Evolutionary conservation across 139 green algal species (phyloP), one percentile per base, ranked within the genome.

Genomic region (Tetradesmus lagerheimii): DNA sequence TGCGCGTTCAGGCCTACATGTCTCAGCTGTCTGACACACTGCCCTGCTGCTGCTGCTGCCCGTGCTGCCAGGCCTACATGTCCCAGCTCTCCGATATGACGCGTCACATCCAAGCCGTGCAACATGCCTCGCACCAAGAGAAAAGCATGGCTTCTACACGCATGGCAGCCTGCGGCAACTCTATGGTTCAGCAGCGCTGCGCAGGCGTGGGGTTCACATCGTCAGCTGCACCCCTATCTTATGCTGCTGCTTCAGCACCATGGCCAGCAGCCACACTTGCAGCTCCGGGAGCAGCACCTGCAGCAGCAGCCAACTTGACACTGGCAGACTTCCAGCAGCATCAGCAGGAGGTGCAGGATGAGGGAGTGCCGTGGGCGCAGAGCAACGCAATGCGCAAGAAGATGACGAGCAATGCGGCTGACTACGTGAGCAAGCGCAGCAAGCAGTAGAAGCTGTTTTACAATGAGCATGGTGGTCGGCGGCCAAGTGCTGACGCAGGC

Each of bases 361-460:
- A 16, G 23, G 57, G 23, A 23, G 57, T 71, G 57, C 57, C 45
- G 6, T 86, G 45, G 57, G 29, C 31, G 14, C 45, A 34, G 41
- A 41, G 45, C 47, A 86, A 74, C 39, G 80, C 45, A 14, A 74
- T 74, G n/a, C 53, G 80, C 43, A 50, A 47, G 80, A 71, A 86
- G 45, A 74, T 74, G 80, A 71, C 45, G 1, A 31, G 12, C 15
- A 75, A 0, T n/a, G 80, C 80, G 6, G 43, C 45, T 43, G 80
- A 86, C 45, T 86, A 75, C 45, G 45, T 86, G 45, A 37, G 43
- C 35, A 86, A 86, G 80, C 57, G 57, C 57, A 71, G 20, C 57
- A n/a, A n/a, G 25, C n/a, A 71, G 15, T 71, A n/a, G n/a, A n/a
- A n/a, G n/a, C n/a, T n/a, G n/a, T n/a, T n/a, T n/a, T n/a, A n/a